Percentiles rank a stretch among this genome's conserved stretches.
phyloP scores from a whole-genome alignment of 2,329 filamentous ascomycete species.

The Teratosphaeria zuluensis region DNA sequence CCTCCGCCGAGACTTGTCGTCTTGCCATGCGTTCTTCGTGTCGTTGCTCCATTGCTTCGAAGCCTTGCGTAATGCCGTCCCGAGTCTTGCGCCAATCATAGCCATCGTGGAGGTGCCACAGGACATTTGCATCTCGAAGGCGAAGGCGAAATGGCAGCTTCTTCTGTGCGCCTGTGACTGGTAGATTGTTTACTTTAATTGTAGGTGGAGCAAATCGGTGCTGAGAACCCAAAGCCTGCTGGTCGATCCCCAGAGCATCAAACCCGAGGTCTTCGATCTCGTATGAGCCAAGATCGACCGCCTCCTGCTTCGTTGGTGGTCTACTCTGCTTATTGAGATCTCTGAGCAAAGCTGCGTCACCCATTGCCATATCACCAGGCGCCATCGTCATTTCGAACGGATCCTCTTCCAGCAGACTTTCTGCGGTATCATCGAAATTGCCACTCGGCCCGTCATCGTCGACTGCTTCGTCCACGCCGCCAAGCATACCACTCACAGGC shows the following conservation, averaged over 20 bases:
- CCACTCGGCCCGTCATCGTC: conserved; percentile 10
- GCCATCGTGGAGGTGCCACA: conserved; percentile 96
- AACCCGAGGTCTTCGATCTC: conserved; percentile 26
- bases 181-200: conserved; percentile 1
- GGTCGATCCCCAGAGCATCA: conserved; percentile 20
- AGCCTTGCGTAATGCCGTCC: conserved; percentile 75
- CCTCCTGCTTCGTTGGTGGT: conserved; percentile 7
- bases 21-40: conserved; percentile 62
- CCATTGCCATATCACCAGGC: conserved; percentile 17
- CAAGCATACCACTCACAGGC: conserved; percentile 21
- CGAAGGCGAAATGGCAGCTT: conserved; percentile 55
- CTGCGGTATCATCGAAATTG: conserved; percentile 20
- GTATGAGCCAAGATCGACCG: conserved; percentile 18
- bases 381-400: conserved; percentile 28
- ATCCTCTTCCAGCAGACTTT: conserved; percentile 29
- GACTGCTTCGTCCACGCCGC: conserved; percentile 11
- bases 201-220: conserved; percentile 24
- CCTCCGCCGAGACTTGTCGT: conserved; percentile 44
- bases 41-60: conserved; percentile 75
- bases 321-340: conserved; percentile 22
- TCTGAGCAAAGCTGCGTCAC: conserved; percentile 22
- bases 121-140: conserved; percentile 79
- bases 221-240: conserved; percentile 18
- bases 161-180: not conserved
- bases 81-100: conserved; percentile 92